phyloP scores from a whole-genome alignment of 2,329 filamentous ascomycete species.

The Simplicillium sp. region DNA sequence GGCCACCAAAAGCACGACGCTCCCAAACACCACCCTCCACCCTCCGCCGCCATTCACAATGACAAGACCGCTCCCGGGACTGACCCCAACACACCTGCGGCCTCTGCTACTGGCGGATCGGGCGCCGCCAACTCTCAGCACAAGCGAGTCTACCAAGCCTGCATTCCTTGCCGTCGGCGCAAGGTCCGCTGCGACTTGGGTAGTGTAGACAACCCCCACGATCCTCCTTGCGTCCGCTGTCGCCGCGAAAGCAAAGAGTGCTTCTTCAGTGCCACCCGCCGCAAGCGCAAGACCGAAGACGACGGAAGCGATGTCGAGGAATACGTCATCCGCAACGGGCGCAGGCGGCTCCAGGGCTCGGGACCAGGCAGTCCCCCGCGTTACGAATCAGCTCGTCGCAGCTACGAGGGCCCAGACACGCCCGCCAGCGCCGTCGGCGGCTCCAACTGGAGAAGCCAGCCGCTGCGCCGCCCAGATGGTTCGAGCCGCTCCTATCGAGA shows the following conservation, averaged over 20 bases:
- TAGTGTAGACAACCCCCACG: constrained; percentile 85
- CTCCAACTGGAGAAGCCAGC: constrained; percentile 54
- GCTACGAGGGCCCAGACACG: constrained; percentile 33
- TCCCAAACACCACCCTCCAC: constrained; percentile 3
- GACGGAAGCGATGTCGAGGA: constrained; percentile 46
- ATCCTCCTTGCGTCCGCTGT: constrained; percentile 89
- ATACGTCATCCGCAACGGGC: constrained; percentile 63
- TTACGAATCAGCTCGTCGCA: constrained; percentile 28
- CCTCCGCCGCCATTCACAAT: not conserved
- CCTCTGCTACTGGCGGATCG: constrained; percentile 9
- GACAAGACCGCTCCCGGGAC: constrained; percentile 1
- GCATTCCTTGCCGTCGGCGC: constrained; percentile 51
- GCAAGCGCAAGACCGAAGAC: constrained; percentile 74
- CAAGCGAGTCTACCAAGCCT: constrained; percentile 55
- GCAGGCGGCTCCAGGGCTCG: constrained; percentile 52
- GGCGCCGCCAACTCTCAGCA: constrained; percentile 28
- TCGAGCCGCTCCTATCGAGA: constrained; percentile 11
- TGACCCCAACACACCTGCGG: constrained; percentile 11
- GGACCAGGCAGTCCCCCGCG: constrained; percentile 30
- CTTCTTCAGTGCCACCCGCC: constrained; percentile 88
- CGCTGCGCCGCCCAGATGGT: constrained; percentile 52
- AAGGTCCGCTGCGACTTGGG: constrained; percentile 56
- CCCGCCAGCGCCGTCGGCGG: constrained; percentile 56
- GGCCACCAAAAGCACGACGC: not conserved
- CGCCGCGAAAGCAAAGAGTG: constrained; percentile 93